Base-by-base conservation (phyloP, 2,329 filamentous ascomycete species). In the Colletotrichum gloeosporioides region DNA sequence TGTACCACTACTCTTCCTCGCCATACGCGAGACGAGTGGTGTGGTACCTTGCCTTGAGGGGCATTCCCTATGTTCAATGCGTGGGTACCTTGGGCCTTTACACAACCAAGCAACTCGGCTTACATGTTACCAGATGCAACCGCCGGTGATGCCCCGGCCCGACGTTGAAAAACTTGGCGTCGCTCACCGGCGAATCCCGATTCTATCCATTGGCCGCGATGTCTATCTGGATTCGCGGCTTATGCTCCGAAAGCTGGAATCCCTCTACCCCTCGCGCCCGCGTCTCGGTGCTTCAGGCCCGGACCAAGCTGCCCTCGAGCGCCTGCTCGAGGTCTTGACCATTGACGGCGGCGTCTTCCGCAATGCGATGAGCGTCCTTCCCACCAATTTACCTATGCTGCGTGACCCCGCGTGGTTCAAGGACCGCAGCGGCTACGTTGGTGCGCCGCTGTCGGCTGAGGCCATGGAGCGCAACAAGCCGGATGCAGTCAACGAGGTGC, bases 171-270 rank as follows among this genome's bases (percentile, higher is more conserved):
- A 86, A 2, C 87, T 95, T 16, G 92, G 92, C 31, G 87, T 95
- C 71, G 85, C 87, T 8, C 93, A 96, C 84, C 90, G 93, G 6
- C 92, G 94, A 73, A 95, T 95, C 73, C 94, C 94, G 2, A 81
- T 95, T 67, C 84, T 95, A 67, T 85, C 91, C 27, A 92, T 95
- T 78, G 93, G 92, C 18, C 87, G 90, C 8, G 91, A 94, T 80
- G 85, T 95, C 59, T 95, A 95, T 85, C 86, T 91, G 76, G 94
- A 95, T 86, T 92, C 92, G 3, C 90, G 92, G 4, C 89, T 95
- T 27, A 95, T 95, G 79, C 83, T 95, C 25, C 83, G 83, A 31
- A 93, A 92, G 82, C 90, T 95, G 2, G 92, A 95, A 79, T 79
- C 85, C 2, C 84, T 90, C 44, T 91, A 90, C 81, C 89, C 89